phyloP scores from a whole-genome alignment of 2,329 filamentous ascomycete species.

The Arthroderma uncinatum region DNA sequence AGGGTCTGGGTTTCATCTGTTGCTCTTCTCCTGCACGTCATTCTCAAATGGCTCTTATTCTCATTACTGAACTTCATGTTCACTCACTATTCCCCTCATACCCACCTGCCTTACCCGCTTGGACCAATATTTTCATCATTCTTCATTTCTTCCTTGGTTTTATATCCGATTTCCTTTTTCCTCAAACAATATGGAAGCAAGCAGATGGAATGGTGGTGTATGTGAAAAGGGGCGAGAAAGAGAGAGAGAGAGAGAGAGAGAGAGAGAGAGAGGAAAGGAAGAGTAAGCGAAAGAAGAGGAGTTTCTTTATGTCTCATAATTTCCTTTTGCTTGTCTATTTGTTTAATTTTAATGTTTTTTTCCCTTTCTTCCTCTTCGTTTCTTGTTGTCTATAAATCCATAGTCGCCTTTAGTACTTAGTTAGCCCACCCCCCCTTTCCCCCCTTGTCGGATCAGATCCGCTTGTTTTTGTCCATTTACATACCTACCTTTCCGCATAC shows the following conservation, averaged over 20 bases:
- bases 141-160: background rate
- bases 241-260: background rate
- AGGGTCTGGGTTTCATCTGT: background rate
- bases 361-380: conserved; percentile 5
- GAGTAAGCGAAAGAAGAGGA: background rate
- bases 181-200: background rate
- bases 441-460: background rate
- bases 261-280: background rate
- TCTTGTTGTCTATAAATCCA: conserved; percentile 6
- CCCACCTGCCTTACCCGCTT: background rate
- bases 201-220: background rate
- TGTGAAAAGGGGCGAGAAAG: background rate
- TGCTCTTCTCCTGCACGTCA: background rate
- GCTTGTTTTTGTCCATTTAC: background rate
- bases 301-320: conserved; percentile 7
- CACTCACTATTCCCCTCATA: background rate
- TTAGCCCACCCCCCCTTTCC: background rate
- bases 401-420: conserved; percentile 3
- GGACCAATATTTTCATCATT: background rate
- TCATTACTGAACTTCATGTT: background rate
- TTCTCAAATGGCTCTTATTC: background rate
- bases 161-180: background rate
- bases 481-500: background rate
- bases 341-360: conserved; percentile 8
- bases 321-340: conserved; percentile 4